Evolutionary conservation across 441 rosid species (phyloP), one percentile per base, ranked within the genome.

Genomic region (Flueggea neowawraea): DNA sequence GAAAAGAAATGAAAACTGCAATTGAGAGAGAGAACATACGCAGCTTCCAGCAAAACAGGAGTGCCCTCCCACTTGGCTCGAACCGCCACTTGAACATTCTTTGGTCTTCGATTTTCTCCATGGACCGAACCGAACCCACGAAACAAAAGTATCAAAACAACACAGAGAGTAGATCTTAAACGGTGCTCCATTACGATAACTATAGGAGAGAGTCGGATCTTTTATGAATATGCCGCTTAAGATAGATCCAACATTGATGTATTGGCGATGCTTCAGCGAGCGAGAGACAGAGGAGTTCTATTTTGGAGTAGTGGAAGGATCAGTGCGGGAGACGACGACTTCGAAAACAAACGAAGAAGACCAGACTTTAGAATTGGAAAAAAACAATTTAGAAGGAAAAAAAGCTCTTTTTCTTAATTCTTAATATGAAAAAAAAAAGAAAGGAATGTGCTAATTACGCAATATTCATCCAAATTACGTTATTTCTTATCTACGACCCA

Each of bases 21-120:
- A 36, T 17, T 11, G 15, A 53, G 15, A 11, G 17, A 31, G 28
- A 45, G 39, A 17, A 5, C 77, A 54, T 66, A 92, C 97, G 96
- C 91, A 61, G 99, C 98, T 85, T 95, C 99, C 61, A 95, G 76
- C 61, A 95, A 86, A 76, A 95, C 69, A 15, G 99, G 95, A 81
- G 99, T 92, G 61, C 99, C 99, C 57, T 86, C 86, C 98, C 96
- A 92, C 78, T 90, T 95, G 16, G 96, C 96, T 49, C 78, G 84
- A 77, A 95, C 78, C 1, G 96, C 96, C 56, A 84, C 95, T 82
- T 95, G 89, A 58, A 95, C 97, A 73, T 92, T 95, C 77, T 90
- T 95, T 28, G 96, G 96, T 62, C 85, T 76, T 66, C 85, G 96
- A 76, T 58, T 81, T 64, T 87, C 84, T 51, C 84, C 91, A 69